These are phyloP conservation scores for Agaricus blazei DNA, from an alignment of 768 basidiomycete species.

Conservation along the genomic window DNA sequence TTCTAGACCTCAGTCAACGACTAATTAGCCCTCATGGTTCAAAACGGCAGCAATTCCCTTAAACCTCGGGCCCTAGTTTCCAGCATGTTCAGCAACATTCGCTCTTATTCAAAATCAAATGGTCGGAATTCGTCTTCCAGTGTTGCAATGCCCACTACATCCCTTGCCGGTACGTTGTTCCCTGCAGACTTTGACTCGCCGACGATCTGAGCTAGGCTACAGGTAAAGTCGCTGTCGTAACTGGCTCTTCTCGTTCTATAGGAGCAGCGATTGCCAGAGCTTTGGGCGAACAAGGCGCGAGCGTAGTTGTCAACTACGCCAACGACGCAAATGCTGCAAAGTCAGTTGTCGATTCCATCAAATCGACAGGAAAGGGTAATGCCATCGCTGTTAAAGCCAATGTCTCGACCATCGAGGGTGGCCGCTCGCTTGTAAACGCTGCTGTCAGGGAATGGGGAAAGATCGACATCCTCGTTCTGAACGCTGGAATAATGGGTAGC, in stretches of 20 bases:
- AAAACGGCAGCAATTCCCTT: conserved; percentile 7
- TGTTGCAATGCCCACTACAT: conserved; percentile 8
- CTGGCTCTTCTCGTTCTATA: conserved; percentile 56
- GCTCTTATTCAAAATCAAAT: conserved; percentile 7
- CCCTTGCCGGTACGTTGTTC: conserved; percentile 2
- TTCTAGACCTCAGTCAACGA: conserved; percentile 1
- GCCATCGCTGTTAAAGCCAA: conserved; percentile 51
- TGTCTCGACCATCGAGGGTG: conserved; percentile 42
- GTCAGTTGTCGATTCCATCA: conserved; percentile 43
- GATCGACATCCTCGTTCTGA: conserved; percentile 55
- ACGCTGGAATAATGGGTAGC: conserved; percentile 53
- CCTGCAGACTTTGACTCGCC: neutral
- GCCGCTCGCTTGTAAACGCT: conserved; percentile 40
- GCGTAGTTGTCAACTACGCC: conserved; percentile 54
- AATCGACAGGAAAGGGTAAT: conserved; percentile 35
- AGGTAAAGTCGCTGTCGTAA: conserved; percentile 56
- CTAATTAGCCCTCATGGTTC: conserved; percentile 2
- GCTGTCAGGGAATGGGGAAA: conserved; percentile 44
- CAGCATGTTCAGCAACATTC: conserved; percentile 11
- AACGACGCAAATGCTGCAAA: conserved; percentile 35
- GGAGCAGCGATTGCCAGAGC: conserved; percentile 50
- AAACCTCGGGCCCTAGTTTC: conserved; percentile 11
- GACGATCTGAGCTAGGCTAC: neutral
- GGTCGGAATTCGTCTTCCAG: conserved; percentile 1
- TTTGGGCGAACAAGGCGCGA: conserved; percentile 53